Conservation (phyloP, 345 rosid species). For the Eucalyptus urophylla region DNA sequence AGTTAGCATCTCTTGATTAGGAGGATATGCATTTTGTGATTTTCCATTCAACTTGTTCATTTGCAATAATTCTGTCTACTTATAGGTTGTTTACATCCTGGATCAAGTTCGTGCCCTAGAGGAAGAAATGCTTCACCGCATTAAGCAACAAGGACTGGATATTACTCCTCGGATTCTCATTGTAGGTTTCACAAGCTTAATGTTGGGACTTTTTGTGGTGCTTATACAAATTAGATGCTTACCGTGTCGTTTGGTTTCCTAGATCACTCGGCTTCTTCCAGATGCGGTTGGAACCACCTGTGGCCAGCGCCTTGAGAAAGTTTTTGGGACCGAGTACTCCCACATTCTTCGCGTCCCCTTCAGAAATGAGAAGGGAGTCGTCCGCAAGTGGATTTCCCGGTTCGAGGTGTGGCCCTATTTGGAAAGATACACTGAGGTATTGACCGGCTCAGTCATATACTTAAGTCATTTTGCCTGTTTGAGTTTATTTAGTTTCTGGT, state of each 20-base stretch:
- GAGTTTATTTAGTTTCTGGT: neutral
- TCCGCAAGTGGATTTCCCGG: slow-evolving; percentile 86
- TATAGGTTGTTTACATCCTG: slow-evolving; percentile 82
- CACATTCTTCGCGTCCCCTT: slow-evolving; percentile 91
- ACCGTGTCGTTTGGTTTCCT: neutral
- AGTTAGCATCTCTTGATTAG: neutral
- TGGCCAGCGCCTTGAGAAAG: slow-evolving; percentile 87
- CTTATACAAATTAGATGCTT: neutral
- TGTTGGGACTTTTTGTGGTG: neutral
- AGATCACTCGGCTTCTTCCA: slow-evolving; percentile 84
- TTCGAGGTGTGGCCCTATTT: slow-evolving; percentile 98
- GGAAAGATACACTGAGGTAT: slow-evolving; percentile 82
- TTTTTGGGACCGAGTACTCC: slow-evolving; percentile 55
- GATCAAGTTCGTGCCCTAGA: slow-evolving; percentile 98
- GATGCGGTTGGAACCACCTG: slow-evolving; percentile 94
- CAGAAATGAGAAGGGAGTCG: slow-evolving; percentile 65
- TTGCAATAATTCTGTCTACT: neutral
- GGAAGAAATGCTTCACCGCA: slow-evolving; percentile 82
- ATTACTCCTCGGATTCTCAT: slow-evolving; percentile 79
- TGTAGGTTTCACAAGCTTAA: slow-evolving; percentile 16
- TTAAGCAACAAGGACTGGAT: slow-evolving; percentile 85
- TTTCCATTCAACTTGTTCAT: neutral
- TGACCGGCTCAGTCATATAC: neutral
- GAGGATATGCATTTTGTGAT: neutral
- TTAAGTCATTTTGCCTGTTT: neutral